Conservation (phyloP, 2,329 filamentous ascomycete species). For the Epichloe aotearoae region DNA sequence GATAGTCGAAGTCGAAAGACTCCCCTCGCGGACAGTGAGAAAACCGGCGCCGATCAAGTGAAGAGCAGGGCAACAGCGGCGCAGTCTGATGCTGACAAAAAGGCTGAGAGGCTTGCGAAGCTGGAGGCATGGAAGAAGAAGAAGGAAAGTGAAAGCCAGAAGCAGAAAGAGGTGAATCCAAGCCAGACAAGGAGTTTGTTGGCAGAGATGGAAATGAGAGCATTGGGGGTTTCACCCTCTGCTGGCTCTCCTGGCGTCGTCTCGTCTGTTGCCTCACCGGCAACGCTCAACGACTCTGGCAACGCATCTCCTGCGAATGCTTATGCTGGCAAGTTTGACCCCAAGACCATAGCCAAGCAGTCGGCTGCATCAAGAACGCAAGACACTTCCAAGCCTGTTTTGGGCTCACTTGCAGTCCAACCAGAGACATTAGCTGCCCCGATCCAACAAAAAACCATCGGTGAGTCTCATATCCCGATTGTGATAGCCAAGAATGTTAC, state of each 20-base stretch:
- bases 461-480: conserved; percentile 17
- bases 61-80: conserved; percentile 33
- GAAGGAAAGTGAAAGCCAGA: conserved; percentile 61
- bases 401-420: conserved; percentile 34
- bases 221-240: conserved; percentile 31
- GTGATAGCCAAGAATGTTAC: neutral
- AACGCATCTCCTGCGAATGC: conserved; percentile 39
- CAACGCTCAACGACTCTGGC: conserved; percentile 27
- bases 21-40: conserved; percentile 34
- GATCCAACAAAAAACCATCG: conserved; percentile 21
- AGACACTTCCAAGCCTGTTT: conserved; percentile 32
- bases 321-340: conserved; percentile 72
- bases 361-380: conserved; percentile 47
- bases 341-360: conserved; percentile 76
- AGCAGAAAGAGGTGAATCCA: conserved; percentile 54
- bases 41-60: conserved; percentile 44
- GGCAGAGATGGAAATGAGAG: conserved; percentile 61
- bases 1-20: conserved; percentile 44
- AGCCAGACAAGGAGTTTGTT: conserved; percentile 54
- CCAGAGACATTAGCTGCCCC: conserved; percentile 20
- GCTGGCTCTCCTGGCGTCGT: conserved; percentile 37
- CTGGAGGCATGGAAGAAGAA: conserved; percentile 89
- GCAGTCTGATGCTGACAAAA: conserved; percentile 57
- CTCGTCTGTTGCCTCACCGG: conserved; percentile 37
- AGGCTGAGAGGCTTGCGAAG: conserved; percentile 68